Evolutionary conservation across 2,329 filamentous ascomycete species (phyloP).

Genomic region (Colletotrichum sp.): DNA sequence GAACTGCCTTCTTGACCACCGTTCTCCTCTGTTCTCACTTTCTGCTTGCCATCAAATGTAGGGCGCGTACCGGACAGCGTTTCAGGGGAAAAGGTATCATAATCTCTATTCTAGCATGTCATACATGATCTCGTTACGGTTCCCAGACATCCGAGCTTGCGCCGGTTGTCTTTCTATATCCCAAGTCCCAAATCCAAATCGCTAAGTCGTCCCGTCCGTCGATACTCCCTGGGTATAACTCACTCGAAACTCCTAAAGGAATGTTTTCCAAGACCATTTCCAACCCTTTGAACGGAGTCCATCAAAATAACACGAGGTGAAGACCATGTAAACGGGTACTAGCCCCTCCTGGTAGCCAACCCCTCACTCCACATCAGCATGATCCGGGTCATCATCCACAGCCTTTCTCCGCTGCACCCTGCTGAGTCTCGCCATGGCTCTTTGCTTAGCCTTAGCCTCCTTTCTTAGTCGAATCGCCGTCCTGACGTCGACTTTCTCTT

Average conservation of each 20-base stretch:
- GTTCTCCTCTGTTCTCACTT: no score
- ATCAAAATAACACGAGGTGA: not conserved
- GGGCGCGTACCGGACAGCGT: no score
- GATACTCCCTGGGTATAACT: not conserved
- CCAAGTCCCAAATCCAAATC: not conserved
- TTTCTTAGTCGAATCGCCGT: conserved; percentile 34
- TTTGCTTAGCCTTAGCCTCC: conserved; percentile 31
- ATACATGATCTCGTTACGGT: not conserved
- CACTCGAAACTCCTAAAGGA: not conserved
- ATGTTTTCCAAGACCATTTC: not conserved
- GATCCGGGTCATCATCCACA: not conserved
- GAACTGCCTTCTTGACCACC: no score
- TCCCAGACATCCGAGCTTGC: not conserved
- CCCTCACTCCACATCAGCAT: not conserved
- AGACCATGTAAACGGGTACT: not conserved
- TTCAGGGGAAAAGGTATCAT: not conserved
- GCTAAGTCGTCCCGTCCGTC: not conserved
- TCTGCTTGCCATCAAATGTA: no score
- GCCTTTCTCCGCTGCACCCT: not conserved
- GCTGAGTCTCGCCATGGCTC: conserved; percentile 19
- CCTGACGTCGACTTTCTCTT: conserved; percentile 28
- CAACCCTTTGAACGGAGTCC: not conserved
- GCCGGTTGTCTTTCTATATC: not conserved
- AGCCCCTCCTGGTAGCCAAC: rapidly evolving
- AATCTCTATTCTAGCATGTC: not conserved